Percentiles rank a stretch among this genome's conserved stretches.
Conservation (phyloP, 768 basidiomycete genomes). For the Coprinellus aureogranulatus region DNA sequence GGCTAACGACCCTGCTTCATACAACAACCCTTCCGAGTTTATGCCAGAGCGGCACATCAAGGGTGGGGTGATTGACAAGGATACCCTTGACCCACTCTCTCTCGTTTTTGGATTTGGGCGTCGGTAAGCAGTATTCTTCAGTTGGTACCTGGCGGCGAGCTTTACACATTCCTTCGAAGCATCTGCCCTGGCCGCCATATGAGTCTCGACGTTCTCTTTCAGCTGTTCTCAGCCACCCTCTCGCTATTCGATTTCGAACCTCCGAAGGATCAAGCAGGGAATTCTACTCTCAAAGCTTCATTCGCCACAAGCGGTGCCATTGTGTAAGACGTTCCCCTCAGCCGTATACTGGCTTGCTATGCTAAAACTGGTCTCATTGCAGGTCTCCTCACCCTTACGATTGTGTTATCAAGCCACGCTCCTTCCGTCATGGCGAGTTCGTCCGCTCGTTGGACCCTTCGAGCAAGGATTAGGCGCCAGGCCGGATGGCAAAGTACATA, state of each 20-base stretch:
- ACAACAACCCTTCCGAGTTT: constrained; percentile 19
- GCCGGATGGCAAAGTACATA: too few species aligned
- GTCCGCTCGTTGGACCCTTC: background rate
- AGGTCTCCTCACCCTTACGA: background rate
- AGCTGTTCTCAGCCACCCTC: constrained; percentile 17
- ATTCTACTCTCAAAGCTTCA: background rate
- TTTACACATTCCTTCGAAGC: constrained; percentile 5
- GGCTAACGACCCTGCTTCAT: constrained; percentile 17
- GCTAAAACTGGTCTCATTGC: background rate
- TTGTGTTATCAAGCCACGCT: background rate
- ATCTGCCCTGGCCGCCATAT: constrained; percentile 27
- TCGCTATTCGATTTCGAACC: constrained; percentile 23
- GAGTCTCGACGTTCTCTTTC: constrained; percentile 20
- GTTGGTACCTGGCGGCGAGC: background rate
- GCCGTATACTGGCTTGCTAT: background rate
- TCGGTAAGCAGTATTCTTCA: constrained; percentile 3
- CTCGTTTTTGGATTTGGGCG: constrained; percentile 32
- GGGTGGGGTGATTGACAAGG: constrained; percentile 17
- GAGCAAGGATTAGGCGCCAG: too few species aligned
- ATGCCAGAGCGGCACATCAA: constrained; percentile 31
- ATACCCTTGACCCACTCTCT: constrained; percentile 21
- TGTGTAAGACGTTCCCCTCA: background rate
- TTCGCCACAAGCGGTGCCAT: background rate
- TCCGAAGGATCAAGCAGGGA: constrained; percentile 18
- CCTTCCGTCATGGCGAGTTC: background rate